These are phyloP conservation scores for Scheffersomyces illinoinensis DNA, from an alignment of 1,139 yeast genomes.

Conservation along the genomic window DNA sequence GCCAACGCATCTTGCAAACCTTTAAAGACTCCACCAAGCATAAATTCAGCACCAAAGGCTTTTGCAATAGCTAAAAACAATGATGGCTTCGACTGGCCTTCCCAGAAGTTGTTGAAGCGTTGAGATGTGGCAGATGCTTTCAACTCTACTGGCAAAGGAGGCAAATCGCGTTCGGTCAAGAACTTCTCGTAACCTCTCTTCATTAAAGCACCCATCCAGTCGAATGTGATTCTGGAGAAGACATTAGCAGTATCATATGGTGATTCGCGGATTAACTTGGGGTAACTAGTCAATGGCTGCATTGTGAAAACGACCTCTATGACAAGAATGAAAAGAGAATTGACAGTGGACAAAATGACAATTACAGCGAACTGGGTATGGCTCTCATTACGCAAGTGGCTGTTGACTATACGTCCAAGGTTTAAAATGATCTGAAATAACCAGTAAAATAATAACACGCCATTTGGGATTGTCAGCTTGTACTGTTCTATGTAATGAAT, in stretches of 20 bases:
- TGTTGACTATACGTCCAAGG: constrained; percentile 41
- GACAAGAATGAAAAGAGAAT: constrained; percentile 50
- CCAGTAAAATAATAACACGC: constrained; percentile 79
- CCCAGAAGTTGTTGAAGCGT: constrained; percentile 65
- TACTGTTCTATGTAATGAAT: constrained; percentile 75
- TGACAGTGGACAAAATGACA: constrained; percentile 48
- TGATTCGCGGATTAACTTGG: constrained; percentile 38
- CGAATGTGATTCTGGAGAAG: constrained; percentile 76
- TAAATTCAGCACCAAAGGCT: constrained; percentile 72
- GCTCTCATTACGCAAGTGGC: constrained; percentile 47
- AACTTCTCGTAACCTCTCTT: constrained; percentile 74
- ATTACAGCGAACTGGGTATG: constrained; percentile 40
- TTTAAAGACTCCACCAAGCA: constrained; percentile 78
- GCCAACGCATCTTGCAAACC: constrained; percentile 77
- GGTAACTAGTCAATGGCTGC: constrained; percentile 36
- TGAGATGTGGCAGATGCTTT: constrained; percentile 52
- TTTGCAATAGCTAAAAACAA: constrained; percentile 59
- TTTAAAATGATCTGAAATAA: constrained; percentile 51
- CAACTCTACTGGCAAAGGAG: constrained; percentile 71
- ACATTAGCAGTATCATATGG: constrained; percentile 85
- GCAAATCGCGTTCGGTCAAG: constrained; percentile 77
- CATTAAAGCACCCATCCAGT: constrained; percentile 95
- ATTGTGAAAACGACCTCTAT: constrained; percentile 55
- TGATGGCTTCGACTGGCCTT: constrained; percentile 52
- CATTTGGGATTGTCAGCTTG: constrained; percentile 64